phyloP scores from a whole-genome alignment of 805 yeast species.

The Hanseniaspora vineae region DNA sequence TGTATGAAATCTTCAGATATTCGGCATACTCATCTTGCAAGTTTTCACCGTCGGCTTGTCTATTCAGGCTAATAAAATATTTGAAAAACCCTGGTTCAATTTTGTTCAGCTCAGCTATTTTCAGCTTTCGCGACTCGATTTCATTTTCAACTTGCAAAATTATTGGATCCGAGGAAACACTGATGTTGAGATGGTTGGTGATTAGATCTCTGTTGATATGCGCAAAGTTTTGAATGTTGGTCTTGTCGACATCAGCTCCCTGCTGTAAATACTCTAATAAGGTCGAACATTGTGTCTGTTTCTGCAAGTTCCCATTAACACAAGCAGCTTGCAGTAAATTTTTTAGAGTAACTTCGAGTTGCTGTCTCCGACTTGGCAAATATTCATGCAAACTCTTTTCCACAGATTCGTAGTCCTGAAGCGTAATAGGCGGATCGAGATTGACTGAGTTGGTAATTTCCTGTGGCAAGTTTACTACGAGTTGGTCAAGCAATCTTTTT shows the following conservation, averaged over 20 bases:
- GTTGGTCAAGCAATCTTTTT: slow-evolving; percentile 28
- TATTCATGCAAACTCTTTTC: background rate
- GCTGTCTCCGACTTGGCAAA: slow-evolving; percentile 19
- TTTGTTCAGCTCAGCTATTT: slow-evolving; percentile 17
- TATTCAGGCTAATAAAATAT: background rate
- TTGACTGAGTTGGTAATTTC: background rate
- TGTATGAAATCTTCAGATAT: background rate
- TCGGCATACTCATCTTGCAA: background rate
- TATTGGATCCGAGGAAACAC: slow-evolving; percentile 21
- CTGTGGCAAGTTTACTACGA: background rate
- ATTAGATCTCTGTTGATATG: slow-evolving; percentile 36
- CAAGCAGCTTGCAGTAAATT: slow-evolving; percentile 2
- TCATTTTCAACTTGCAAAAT: slow-evolving; percentile 24
- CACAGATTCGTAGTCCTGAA: background rate
- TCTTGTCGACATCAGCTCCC: slow-evolving; percentile 50
- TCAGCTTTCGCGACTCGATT: slow-evolving; percentile 19
- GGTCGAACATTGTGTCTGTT: background rate
- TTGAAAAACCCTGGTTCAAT: background rate
- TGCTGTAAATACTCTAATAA: slow-evolving; percentile 24
- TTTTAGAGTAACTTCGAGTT: background rate
- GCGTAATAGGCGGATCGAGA: background rate
- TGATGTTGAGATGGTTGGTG: slow-evolving; percentile 24
- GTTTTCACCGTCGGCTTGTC: background rate
- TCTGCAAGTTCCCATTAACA: background rate
- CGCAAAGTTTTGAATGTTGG: slow-evolving; percentile 33